phyloP scores from a whole-genome alignment of 495 filamentous ascomycete species.

The Tuber indicum region DNA sequence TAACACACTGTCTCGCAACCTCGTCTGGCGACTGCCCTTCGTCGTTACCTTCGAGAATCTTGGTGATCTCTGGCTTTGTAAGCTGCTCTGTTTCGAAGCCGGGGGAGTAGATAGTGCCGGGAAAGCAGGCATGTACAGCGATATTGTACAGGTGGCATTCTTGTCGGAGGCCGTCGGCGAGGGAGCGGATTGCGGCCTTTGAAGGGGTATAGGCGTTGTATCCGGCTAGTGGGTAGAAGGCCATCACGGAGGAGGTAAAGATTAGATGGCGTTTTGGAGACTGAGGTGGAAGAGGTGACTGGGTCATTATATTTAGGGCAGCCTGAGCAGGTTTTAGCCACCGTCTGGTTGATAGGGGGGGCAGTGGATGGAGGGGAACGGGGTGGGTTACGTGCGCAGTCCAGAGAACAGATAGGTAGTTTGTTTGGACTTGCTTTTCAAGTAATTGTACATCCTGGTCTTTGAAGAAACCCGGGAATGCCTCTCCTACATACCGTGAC shows the following conservation, averaged over 20 bases:
- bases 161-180: constrained; percentile 74
- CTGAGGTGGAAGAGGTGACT: constrained; percentile 43
- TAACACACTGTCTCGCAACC: constrained; percentile 64
- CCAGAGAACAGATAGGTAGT: constrained; percentile 85
- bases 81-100: constrained; percentile 71
- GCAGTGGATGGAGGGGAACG: not conserved
- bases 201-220: constrained; percentile 78
- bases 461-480: constrained; percentile 70
- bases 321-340: constrained; percentile 36
- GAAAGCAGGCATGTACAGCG: constrained; percentile 75
- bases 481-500: constrained; percentile 49
- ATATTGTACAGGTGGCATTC: constrained; percentile 82
- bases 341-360: not conserved
- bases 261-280: constrained; percentile 65
- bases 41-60: constrained; percentile 74
- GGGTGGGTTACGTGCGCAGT: constrained; percentile 58
- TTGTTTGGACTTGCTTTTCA: constrained; percentile 76
- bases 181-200: constrained; percentile 76
- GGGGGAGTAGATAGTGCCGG: constrained; percentile 70
- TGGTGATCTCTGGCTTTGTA: constrained; percentile 74
- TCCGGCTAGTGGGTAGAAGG: constrained; percentile 71
- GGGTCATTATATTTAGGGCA: constrained; percentile 56
- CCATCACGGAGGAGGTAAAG: constrained; percentile 73
- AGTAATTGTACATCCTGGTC: constrained; percentile 60
- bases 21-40: constrained; percentile 68